Percentiles rank a stretch among this genome's conserved stretches.
phyloP scores from a whole-genome alignment of 495 filamentous ascomycete genomes.

The Astrocystis sublimbata region DNA sequence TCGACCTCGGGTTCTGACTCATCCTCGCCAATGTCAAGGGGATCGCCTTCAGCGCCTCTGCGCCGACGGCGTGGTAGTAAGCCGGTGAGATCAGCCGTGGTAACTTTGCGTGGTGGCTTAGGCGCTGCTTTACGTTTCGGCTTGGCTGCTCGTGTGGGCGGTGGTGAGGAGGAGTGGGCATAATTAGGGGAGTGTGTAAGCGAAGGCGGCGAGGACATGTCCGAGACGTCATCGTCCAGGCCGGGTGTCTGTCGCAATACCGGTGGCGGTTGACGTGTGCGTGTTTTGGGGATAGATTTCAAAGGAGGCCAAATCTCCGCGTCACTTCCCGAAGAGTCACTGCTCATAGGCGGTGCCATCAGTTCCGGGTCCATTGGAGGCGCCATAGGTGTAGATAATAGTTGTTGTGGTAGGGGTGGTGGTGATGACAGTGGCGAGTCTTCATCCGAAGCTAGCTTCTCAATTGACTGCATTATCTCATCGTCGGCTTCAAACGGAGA shows the following conservation, averaged over 20 bases:
- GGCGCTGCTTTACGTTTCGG: conserved; percentile 23
- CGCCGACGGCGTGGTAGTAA: conserved; percentile 43
- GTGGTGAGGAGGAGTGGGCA: conserved; percentile 29
- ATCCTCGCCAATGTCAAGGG: conserved; percentile 14
- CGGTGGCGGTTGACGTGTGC: conserved; percentile 22
- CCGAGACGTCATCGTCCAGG: conserved; percentile 36
- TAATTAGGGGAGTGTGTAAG: conserved; percentile 54
- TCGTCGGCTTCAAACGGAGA: conserved; percentile 32
- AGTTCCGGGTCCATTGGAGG: conserved; percentile 39
- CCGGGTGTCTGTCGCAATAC: conserved; percentile 33
- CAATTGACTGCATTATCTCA: conserved; percentile 30
- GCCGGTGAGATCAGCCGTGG: conserved; percentile 45
- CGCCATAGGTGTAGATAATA: conserved; percentile 24
- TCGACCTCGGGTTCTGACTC: conserved; percentile 34
- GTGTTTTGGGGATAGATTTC: conserved; percentile 38
- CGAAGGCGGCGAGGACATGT: conserved; percentile 51
- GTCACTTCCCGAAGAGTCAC: conserved; percentile 40
- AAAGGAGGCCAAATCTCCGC: conserved; percentile 43
- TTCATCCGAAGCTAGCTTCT: conserved; percentile 29
- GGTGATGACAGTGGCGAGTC: conserved; percentile 24
- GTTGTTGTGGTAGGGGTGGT: conserved; percentile 18
- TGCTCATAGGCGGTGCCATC: conserved; percentile 48
- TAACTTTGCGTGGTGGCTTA: conserved; percentile 33
- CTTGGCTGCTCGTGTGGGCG: conserved; percentile 24
- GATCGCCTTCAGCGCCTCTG: conserved; percentile 22